A percentile compares a stretch with the other conserved stretches of the same genome.
phyloP scores from a whole-genome alignment of 2,329 filamentous ascomycete species.

The Fusarium goolgardi region DNA sequence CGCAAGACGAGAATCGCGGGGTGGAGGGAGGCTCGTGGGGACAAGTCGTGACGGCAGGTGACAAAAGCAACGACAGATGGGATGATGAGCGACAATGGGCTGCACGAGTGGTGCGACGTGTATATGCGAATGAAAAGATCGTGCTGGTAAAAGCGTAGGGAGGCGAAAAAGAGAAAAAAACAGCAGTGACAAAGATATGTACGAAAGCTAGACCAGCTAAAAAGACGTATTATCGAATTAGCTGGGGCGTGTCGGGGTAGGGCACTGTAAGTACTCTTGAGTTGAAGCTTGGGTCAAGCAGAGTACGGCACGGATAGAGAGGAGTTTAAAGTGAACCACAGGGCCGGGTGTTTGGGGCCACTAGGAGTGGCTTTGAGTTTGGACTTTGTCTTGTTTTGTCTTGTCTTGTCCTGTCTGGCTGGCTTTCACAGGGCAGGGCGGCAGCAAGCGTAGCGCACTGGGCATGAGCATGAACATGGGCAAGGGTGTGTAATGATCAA shows the following conservation, averaged over 20 bases:
- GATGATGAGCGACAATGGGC: conserved; percentile 15
- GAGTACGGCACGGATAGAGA: conserved; percentile 23
- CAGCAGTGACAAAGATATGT: conserved; percentile 24
- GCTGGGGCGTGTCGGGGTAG: conserved; percentile 35
- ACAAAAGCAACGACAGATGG: conserved; percentile 38
- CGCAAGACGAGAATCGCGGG: conserved; percentile 37
- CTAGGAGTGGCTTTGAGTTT: conserved; percentile 38
- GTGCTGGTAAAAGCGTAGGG: conserved; percentile 7
- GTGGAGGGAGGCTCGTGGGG: conserved; percentile 39
- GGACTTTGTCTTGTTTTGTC: conserved; percentile 36
- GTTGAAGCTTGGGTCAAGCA: conserved; percentile 19
- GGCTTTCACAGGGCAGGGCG: conserved; percentile 26
- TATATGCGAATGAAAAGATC: conserved; percentile 11
- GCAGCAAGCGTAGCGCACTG: conserved; percentile 25
- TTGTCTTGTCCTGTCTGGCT: conserved; percentile 21
- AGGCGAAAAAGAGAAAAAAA: conserved; percentile 18
- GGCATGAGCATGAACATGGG: conserved; percentile 10
- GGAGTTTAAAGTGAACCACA: conserved; percentile 46
- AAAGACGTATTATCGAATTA: conserved; percentile 32
- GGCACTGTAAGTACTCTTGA: conserved; percentile 18
- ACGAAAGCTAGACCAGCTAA: conserved; percentile 36
- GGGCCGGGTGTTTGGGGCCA: conserved; percentile 39
- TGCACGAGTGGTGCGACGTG: conserved; percentile 11
- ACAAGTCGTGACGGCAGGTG: conserved; percentile 32
- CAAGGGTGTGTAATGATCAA: conserved; percentile 32